Conservation (phyloP, 2,329 filamentous ascomycete species). For the Trichophyton simii region DNA sequence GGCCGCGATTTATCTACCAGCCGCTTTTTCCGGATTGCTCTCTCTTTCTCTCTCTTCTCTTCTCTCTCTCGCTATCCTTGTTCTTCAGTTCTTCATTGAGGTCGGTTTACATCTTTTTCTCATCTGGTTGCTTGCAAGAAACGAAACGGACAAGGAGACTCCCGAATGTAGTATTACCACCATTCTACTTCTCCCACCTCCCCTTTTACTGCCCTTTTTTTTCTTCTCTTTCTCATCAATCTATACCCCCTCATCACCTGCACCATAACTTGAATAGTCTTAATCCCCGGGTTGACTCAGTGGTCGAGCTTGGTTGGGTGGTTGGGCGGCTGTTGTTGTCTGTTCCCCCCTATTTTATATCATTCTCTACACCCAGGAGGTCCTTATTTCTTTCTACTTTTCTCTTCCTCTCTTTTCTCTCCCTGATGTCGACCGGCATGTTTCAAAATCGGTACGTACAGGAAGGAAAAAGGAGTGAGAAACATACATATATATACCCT, state of each 20-base stretch:
- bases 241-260: not conserved
- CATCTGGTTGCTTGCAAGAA: too few relatives aligned
- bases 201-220: not conserved
- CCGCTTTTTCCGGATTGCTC: not conserved
- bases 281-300: not conserved
- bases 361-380: not conserved
- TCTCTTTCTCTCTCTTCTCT: not conserved
- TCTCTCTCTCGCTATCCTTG: not conserved
- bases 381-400: not conserved
- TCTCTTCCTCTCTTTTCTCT: conserved; percentile 9
- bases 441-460: conserved; percentile 37
- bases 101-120: too few relatives aligned
- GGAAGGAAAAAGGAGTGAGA: not conserved
- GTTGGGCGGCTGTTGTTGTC: not conserved
- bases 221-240: not conserved
- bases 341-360: not conserved
- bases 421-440: conserved; percentile 23
- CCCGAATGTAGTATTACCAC: not conserved
- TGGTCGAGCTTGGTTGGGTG: not conserved
- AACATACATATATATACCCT: not conserved
- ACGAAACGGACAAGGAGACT: not conserved
- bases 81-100: not conserved
- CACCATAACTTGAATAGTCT: not conserved
- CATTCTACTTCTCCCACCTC: not conserved
- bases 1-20: not conserved